These are phyloP conservation scores for Mortierella claussenii DNA, from an alignment of 192 early-diverging fungal species.

Conservation along the genomic window DNA sequence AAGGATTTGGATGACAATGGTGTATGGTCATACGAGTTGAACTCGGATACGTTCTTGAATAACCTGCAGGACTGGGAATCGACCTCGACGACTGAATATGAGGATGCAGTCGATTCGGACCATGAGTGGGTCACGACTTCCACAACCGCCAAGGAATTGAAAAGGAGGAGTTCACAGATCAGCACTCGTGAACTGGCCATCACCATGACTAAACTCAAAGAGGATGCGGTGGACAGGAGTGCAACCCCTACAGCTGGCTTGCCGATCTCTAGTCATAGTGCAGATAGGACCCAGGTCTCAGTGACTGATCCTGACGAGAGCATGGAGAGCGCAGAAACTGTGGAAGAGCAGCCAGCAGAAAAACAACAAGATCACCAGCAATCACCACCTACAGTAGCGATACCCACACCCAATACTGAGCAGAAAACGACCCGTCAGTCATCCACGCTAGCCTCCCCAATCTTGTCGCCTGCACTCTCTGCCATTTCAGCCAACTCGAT, in stretches of 20 bases:
- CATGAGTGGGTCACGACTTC: constrained; percentile 39
- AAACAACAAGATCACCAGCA: neutral
- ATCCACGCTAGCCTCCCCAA: constrained; percentile 13
- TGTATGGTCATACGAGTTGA: constrained; percentile 27
- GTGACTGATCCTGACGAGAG: neutral
- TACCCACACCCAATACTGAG: neutral
- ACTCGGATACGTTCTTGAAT: constrained; percentile 28
- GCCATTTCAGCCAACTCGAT: constrained; percentile 34
- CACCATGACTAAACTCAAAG: neutral
- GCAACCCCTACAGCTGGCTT: constrained; percentile 23
- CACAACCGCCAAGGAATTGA: constrained; percentile 26
- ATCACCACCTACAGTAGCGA: neutral
- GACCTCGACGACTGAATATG: constrained; percentile 36
- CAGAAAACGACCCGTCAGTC: constrained; percentile 15
- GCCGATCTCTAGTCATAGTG: neutral
- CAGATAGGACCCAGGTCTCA: neutral
- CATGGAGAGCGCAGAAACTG: neutral
- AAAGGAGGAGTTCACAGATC: constrained; percentile 31
- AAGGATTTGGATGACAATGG: constrained; percentile 48
- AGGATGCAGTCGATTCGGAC: constrained; percentile 46
- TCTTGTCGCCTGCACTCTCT: constrained; percentile 36
- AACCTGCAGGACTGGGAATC: constrained; percentile 49
- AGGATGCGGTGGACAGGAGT: constrained; percentile 10
- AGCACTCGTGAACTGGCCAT: neutral
- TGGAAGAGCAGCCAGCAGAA: neutral